Conservation (phyloP, 2,329 filamentous ascomycete species). For the Bipolaris sorokiniana region DNA sequence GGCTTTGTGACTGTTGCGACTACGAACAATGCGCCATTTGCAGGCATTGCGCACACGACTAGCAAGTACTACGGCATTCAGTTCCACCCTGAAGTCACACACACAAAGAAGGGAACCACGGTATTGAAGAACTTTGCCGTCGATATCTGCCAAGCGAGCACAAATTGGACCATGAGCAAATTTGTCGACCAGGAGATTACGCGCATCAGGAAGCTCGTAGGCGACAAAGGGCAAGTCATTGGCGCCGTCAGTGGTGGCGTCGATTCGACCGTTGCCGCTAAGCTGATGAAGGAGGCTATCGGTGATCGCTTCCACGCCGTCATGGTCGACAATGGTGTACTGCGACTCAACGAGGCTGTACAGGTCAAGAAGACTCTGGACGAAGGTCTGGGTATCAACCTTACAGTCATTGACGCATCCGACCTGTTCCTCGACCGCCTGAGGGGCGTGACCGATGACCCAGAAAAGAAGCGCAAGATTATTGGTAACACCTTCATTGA, state of each 20-base stretch:
- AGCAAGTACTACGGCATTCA: conserved; percentile 82
- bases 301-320: conserved; percentile 84
- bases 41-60: conserved; percentile 74
- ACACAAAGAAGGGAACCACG: conserved; percentile 71
- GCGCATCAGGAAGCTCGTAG: conserved; percentile 81
- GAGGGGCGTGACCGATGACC: conserved; percentile 73
- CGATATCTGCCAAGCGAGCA: conserved; percentile 76
- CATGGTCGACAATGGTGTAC: conserved; percentile 82
- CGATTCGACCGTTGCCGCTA: conserved; percentile 85
- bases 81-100: conserved; percentile 86
- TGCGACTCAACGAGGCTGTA: conserved; percentile 84
- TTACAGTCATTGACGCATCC: conserved; percentile 82
- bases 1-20: conserved; percentile 76
- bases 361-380: conserved; percentile 80
- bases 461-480: conserved; percentile 89
- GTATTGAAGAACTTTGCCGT: conserved; percentile 84
- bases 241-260: conserved; percentile 83
- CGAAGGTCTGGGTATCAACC: conserved; percentile 83
- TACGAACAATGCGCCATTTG: conserved; percentile 77
- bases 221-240: conserved; percentile 80
- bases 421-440: conserved; percentile 79
- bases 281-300: conserved; percentile 86
- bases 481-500: conserved; percentile 84
- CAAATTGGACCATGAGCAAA: conserved; percentile 84
- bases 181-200: conserved; percentile 82